Evolutionary conservation across 495 filamentous ascomycete species (phyloP), one percentile per base, ranked within the genome.

Genomic region (Podospora conica): DNA sequence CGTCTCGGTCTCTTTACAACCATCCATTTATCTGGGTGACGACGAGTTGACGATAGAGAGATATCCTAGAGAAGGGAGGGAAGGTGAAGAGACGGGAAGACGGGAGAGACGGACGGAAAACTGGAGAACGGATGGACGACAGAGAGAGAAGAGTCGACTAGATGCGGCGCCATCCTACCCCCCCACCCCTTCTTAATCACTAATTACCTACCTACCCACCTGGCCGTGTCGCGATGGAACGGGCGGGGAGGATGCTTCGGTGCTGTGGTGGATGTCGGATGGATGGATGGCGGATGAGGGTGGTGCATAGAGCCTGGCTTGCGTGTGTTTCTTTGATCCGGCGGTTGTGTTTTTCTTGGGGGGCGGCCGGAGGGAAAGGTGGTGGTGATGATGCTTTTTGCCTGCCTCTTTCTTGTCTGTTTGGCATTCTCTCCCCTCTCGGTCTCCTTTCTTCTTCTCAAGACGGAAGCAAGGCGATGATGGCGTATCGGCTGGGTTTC

Each of bases 41-140:
- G 25, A 66, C 55, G 63, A 66, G 60, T 57, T 31, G 60, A 66
- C 58, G 53, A 64, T 64, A 67, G 64, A 69, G 55, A 60, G 33
- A 28, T 56, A 33, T 25, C n/a, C 25, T 63, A 63, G 61, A 63
- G 53, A 53, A 61, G 31, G 61, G 54, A 55, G 9, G 25, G 33
- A 20, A 15, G 40, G 22, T 25, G 12, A 62, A 63, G 62, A 59
- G 63, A 24, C 9, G 48, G 29, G 29, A n/a, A 21, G 29, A 48
- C 56, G 15, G 61, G 59, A n/a, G 60, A 53, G 63, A 21, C 53
- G 64, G 63, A 24, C 63, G 55, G 15, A 59, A 68, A 48, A 61
- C 31, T 40, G 20, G 60, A 61, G 22, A 11, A 2, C 29, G 21
- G 22, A 11, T 3, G 29, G 11, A 27, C 9, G 28, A 48, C 11